Conservation (phyloP, 495 filamentous ascomycete genomes). For the Penicillium mononematosum region DNA sequence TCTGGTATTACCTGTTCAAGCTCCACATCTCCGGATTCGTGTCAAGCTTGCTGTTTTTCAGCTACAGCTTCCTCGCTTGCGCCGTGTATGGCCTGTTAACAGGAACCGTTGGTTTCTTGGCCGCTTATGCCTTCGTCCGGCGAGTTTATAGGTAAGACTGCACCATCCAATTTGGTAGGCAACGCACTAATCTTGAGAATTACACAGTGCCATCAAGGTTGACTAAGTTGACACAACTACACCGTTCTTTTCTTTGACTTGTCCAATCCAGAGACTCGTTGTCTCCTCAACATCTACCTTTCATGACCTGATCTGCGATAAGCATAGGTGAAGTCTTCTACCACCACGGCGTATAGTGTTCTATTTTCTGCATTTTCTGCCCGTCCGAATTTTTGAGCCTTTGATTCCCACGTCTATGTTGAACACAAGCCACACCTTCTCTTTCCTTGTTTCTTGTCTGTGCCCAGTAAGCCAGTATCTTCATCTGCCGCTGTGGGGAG, state of each 20-base stretch:
- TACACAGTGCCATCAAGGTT: conserved; percentile 41
- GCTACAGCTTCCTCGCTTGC: conserved; percentile 78
- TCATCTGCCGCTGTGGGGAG: background rate
- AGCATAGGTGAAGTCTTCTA: conserved; percentile 27
- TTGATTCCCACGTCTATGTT: background rate
- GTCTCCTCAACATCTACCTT: conserved; percentile 10
- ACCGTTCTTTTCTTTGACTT: background rate
- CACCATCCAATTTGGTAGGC: conserved; percentile 6
- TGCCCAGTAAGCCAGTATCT: background rate
- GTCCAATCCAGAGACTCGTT: conserved; percentile 11
- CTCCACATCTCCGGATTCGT: conserved; percentile 82
- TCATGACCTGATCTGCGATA: conserved; percentile 24
- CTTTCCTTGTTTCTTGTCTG: background rate
- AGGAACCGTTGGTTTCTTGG: conserved; percentile 86
- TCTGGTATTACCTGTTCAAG: conserved; percentile 84
- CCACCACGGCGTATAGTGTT: conserved; percentile 29
- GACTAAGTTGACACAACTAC: conserved; percentile 25
- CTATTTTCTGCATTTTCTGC: conserved; percentile 19
- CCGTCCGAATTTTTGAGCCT: background rate
- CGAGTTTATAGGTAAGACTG: conserved; percentile 75
- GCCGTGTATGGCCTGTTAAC: conserved; percentile 79
- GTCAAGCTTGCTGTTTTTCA: conserved; percentile 81
- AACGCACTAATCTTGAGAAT: background rate
- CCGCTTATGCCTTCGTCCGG: conserved; percentile 84
- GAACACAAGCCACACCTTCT: background rate